phyloP scores from a whole-genome alignment of 176 grass and related monocot genomes.

The Panicum miliaceum region DNA sequence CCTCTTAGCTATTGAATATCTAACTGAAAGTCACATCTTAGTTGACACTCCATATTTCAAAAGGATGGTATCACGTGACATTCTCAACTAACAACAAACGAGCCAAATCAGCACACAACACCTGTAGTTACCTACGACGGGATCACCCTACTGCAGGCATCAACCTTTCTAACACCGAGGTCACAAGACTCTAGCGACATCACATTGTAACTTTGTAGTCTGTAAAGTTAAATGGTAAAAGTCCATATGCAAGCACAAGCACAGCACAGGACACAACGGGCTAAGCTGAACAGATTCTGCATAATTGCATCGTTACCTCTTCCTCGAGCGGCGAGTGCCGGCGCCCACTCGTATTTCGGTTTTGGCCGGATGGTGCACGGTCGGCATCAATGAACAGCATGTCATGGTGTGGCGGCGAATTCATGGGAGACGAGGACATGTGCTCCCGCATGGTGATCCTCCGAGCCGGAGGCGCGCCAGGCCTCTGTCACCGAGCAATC shows the following conservation, averaged over 20 bases:
- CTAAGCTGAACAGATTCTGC: conserved; percentile 7
- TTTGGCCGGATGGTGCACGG: conserved; percentile 41
- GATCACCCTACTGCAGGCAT: not conserved
- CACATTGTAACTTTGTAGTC: not conserved
- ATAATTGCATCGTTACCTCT: conserved; percentile 49
- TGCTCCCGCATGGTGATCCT: conserved; percentile 71
- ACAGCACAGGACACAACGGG: not conserved
- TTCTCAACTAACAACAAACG: conserved; percentile 32
- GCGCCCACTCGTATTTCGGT: conserved; percentile 36
- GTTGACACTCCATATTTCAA: conserved; percentile 19
- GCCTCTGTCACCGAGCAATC: conserved; percentile 34
- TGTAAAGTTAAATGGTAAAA: not conserved
- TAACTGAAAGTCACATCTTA: conserved; percentile 15
- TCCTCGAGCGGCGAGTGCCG: conserved; percentile 62
- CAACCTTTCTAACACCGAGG: not conserved
- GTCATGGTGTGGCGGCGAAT: conserved; percentile 57
- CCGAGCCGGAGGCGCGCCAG: conserved; percentile 35
- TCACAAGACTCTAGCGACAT: not conserved
- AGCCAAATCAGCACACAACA: conserved; percentile 17
- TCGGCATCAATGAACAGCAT: conserved; percentile 45
- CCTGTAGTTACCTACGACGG: not conserved
- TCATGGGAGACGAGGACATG: conserved; percentile 54
- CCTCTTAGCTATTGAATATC: conserved; percentile 24
- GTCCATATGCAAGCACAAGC: not conserved
- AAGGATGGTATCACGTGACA: conserved; percentile 30